Conservation (phyloP, 2,329 filamentous ascomycete genomes). For the Colletotrichum acutatum region DNA sequence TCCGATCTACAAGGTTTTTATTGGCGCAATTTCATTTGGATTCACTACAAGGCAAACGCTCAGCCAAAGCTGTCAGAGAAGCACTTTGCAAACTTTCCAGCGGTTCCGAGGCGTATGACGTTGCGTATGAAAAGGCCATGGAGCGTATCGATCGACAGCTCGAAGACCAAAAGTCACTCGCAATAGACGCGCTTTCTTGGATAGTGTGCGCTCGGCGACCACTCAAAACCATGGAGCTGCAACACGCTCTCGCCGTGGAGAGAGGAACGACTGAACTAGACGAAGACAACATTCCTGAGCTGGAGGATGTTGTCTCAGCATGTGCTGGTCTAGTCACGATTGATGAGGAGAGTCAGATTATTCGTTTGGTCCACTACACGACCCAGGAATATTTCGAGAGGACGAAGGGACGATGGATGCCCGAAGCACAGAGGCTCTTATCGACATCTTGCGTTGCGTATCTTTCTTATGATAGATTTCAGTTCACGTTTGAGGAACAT, state of each 20-base stretch:
- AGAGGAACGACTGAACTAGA: neutral
- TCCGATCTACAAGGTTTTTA: no score
- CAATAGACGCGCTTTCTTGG: neutral
- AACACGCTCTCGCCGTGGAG: neutral
- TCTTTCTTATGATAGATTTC: neutral
- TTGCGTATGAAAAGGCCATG: neutral
- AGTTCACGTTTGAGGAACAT: neutral
- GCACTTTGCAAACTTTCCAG: no score
- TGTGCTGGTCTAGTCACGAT: neutral
- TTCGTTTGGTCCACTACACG: neutral
- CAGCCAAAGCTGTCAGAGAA: no score
- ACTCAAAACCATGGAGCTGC: neutral
- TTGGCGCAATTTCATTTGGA: no score
- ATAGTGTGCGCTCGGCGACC: neutral
- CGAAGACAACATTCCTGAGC: neutral
- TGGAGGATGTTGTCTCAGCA: neutral
- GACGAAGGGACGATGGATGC: neutral
- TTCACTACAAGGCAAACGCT: no score
- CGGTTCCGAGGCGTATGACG: no score
- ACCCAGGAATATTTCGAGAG: neutral
- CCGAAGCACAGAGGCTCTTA: neutral
- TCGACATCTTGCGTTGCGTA: neutral
- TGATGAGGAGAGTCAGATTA: neutral
- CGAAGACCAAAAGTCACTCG: neutral
- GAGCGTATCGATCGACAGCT: neutral